phyloP scores from a whole-genome alignment of 257 asterid species.

The Coffea eugenioides region DNA sequence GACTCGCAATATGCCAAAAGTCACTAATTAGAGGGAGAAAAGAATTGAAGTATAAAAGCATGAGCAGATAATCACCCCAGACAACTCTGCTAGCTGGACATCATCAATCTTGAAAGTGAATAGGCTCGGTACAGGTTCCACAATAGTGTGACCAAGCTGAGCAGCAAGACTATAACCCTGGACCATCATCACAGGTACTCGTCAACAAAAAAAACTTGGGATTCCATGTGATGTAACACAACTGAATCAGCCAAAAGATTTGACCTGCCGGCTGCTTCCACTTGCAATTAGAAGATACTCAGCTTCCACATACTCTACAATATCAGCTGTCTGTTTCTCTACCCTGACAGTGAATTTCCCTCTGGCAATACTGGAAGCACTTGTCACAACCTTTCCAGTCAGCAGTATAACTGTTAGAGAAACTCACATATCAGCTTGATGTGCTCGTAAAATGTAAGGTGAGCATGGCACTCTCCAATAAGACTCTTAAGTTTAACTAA shows the following conservation, averaged over 20 bases:
- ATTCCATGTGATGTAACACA: slow-evolving; percentile 9
- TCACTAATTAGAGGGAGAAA: neutral
- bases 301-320: slow-evolving; percentile 59
- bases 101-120: slow-evolving; percentile 93
- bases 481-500: neutral
- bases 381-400: slow-evolving; percentile 74
- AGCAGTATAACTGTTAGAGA: slow-evolving; percentile 59
- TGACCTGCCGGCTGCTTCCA: slow-evolving; percentile 92
- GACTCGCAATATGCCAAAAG: neutral
- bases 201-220: slow-evolving; percentile 13
- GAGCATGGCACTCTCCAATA: neutral
- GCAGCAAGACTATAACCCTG: slow-evolving; percentile 87
- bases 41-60: neutral
- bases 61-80: slow-evolving; percentile 70
- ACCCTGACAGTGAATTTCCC: slow-evolving; percentile 67
- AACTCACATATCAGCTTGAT: slow-evolving; percentile 31
- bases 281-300: slow-evolving; percentile 77
- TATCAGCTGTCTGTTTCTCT: slow-evolving; percentile 63
- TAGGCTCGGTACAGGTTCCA: slow-evolving; percentile 92
- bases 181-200: slow-evolving; percentile 10
- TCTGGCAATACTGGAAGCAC: slow-evolving; percentile 50
- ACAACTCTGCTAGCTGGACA: slow-evolving; percentile 63
- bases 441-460: slow-evolving; percentile 2
- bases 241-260: slow-evolving; percentile 17
- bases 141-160: slow-evolving; percentile 82